Conservation (phyloP, 345 rosid genomes). For the Diplotaxis tenuifolia region DNA sequence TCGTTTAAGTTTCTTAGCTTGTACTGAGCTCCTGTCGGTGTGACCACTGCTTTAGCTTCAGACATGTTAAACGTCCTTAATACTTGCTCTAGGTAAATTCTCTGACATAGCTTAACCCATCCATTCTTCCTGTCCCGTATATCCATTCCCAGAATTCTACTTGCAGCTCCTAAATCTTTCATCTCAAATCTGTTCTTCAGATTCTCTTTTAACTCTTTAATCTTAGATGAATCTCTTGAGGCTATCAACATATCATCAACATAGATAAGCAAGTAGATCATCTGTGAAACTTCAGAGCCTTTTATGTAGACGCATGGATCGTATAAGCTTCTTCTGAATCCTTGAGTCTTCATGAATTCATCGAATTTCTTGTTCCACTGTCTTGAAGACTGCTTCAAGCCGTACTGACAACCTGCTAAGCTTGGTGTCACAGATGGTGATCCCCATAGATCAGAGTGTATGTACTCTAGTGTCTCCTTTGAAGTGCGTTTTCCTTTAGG, state of each 20-base stretch:
- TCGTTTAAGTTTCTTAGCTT: neutral
- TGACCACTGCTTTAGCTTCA: neutral
- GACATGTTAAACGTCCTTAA: neutral
- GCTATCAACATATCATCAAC: neutral
- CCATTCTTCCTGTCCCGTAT: neutral
- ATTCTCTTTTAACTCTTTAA: neutral
- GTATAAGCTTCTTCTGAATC: neutral
- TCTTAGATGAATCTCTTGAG: neutral
- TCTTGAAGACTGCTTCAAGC: neutral
- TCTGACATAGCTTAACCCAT: neutral
- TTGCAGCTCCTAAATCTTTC: neutral
- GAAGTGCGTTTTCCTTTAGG: too few species aligned
- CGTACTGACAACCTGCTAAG: neutral
- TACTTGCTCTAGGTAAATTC: neutral
- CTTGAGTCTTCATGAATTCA: neutral
- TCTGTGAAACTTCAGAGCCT: neutral
- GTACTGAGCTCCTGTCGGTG: neutral
- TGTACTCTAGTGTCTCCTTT: too few species aligned
- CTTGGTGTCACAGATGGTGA: too few species aligned
- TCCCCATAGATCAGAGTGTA: too few species aligned
- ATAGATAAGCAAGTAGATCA: neutral
- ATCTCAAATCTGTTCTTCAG: neutral
- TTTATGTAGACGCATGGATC: neutral
- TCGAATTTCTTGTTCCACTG: neutral
- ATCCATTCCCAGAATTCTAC: neutral